Evolutionary conservation across 805 yeast genomes (phyloP).

Genomic region (Kodamaea sagamina): DNA sequence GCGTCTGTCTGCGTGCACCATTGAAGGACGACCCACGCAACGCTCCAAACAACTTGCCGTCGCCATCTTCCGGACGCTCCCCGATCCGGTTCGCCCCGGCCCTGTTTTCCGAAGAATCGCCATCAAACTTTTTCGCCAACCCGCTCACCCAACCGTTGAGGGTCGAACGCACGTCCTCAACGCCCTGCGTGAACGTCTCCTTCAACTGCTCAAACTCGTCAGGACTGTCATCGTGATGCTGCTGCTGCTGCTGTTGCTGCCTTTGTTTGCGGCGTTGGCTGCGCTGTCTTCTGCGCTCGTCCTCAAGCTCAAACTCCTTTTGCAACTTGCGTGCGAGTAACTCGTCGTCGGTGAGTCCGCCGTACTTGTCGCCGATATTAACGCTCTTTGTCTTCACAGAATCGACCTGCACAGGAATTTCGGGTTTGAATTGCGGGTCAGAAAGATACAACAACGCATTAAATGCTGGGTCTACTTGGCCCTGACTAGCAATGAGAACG

Average conservation of each 20-base stretch:
- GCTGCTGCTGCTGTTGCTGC: conserved; percentile 10
- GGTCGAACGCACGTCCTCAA: conserved; percentile 77
- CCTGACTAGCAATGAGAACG: conserved; percentile 81
- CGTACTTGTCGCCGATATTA: conserved; percentile 15
- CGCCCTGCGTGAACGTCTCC: conserved; percentile 68
- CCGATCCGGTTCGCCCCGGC: conserved; percentile 9
- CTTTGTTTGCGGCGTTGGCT: conserved; percentile 16
- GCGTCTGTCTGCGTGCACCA: conserved; percentile 19
- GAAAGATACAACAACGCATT: conserved; percentile 79
- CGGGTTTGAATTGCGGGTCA: conserved; percentile 66
- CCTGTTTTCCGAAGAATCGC: conserved; percentile 19
- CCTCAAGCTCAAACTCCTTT: conserved; percentile 54
- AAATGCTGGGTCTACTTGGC: conserved; percentile 81
- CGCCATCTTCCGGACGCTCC: conserved; percentile 11
- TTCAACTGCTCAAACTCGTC: conserved; percentile 66
- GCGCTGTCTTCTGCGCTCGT: conserved; percentile 35
- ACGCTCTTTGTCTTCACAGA: conserved; percentile 27
- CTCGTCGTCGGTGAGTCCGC: conserved; percentile 62
- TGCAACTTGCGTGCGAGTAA: conserved; percentile 79
- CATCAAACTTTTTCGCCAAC: conserved; percentile 53
- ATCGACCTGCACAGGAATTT: conserved; percentile 39
- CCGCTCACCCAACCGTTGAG: conserved; percentile 80
- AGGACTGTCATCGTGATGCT: conserved; percentile 43
- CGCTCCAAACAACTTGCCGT: conserved; percentile 46
- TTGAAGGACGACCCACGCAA: conserved; percentile 47